Conservation (phyloP, 768 basidiomycete species). For the Candolleomyces efflorescens region DNA sequence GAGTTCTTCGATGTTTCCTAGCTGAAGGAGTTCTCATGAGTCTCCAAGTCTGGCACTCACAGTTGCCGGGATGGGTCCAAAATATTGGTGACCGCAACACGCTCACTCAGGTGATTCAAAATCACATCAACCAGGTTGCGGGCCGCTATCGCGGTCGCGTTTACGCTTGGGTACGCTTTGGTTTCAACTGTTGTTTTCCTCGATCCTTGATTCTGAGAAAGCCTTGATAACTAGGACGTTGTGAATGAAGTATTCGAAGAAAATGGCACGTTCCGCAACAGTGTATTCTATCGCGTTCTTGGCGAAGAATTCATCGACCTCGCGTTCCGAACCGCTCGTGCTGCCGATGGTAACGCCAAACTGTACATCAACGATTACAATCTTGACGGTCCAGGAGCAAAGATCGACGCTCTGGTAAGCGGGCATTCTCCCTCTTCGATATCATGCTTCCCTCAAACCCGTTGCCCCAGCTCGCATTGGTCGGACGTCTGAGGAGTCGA, state of each 20-base stretch:
- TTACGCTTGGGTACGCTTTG: slow-evolving; percentile 18
- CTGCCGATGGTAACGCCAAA: slow-evolving; percentile 38
- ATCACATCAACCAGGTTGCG: slow-evolving; percentile 34
- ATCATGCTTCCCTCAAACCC: not conserved
- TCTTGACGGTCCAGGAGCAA: slow-evolving; percentile 29
- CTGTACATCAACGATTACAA: slow-evolving; percentile 46
- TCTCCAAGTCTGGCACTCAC: slow-evolving; percentile 22
- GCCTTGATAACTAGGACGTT: slow-evolving; percentile 8
- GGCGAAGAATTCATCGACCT: slow-evolving; percentile 39
- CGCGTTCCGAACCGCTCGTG: slow-evolving; percentile 40
- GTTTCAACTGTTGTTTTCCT: slow-evolving; percentile 4
- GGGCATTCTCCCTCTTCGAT: not conserved
- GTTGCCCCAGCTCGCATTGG: slow-evolving; percentile 31
- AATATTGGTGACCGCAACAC: slow-evolving; percentile 24
- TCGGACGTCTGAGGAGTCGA: slow-evolving; percentile 40
- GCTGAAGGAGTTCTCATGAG: not conserved
- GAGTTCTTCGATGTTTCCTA: not conserved
- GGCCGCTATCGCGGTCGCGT: slow-evolving; percentile 35
- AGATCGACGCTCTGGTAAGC: slow-evolving; percentile 6
- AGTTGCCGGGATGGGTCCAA: slow-evolving; percentile 30
- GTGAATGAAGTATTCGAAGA: slow-evolving; percentile 39
- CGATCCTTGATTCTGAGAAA: slow-evolving; percentile 14
- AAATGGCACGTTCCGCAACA: slow-evolving; percentile 33
- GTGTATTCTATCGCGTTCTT: slow-evolving; percentile 38
- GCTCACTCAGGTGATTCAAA: slow-evolving; percentile 29